phyloP scores from a whole-genome alignment of 768 basidiomycete genomes.

The Calocybe gangraenosa region DNA sequence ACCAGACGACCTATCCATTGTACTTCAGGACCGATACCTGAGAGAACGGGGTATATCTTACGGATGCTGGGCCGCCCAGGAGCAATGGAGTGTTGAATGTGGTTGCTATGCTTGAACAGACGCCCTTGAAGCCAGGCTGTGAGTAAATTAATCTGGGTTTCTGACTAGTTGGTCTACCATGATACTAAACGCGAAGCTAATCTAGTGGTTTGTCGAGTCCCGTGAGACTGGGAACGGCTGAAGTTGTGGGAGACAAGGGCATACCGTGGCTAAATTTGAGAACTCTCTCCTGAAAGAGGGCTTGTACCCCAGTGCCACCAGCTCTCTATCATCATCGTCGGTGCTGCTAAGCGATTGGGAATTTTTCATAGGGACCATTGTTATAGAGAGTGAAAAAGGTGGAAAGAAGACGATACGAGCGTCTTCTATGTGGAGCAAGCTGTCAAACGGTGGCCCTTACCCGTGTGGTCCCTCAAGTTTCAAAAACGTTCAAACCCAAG shows the following conservation, averaged over 20 bases:
- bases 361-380: conserved; percentile 13
- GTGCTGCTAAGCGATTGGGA: conserved; percentile 18
- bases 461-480: neutral
- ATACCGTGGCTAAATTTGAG: conserved; percentile 72
- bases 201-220: conserved; percentile 31
- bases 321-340: conserved; percentile 61
- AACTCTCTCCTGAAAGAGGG: conserved; percentile 86
- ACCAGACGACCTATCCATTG: conserved; percentile 52
- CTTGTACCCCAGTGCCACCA: conserved; percentile 66
- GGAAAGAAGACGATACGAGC: neutral
- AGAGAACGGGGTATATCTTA: conserved; percentile 23
- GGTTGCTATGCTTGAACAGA: conserved; percentile 74
- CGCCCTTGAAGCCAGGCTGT: conserved; percentile 36
- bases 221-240: neutral
- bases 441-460: no score
- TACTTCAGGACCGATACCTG: no score
- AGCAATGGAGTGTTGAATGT: conserved; percentile 74
- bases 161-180: conserved; percentile 40
- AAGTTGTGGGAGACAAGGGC: conserved; percentile 14
- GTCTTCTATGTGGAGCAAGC: neutral
- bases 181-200: conserved; percentile 75
- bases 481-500: neutral
- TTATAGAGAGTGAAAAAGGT: conserved; percentile 1
- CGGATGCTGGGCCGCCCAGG: conserved; percentile 66
- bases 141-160: neutral